These are phyloP conservation scores for Fomes fomentarius DNA, from an alignment of 1,284 basidiomycete species.

Conservation along the genomic window DNA sequence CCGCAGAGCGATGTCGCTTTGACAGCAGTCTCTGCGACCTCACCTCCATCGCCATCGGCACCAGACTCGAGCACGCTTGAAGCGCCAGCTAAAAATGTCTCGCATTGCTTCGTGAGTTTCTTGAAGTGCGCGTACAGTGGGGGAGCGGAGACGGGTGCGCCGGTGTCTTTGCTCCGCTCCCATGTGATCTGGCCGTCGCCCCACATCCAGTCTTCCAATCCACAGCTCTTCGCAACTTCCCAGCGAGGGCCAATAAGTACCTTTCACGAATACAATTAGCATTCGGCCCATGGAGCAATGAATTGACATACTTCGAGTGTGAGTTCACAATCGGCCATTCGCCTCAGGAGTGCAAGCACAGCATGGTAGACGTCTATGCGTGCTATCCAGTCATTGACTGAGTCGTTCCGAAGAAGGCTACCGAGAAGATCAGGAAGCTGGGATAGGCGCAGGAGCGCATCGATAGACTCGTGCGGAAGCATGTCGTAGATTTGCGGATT, in stretches of 20 bases:
- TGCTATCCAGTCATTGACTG: conserved; percentile 53
- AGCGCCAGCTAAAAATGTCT: conserved; percentile 52
- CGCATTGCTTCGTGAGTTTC: conserved; percentile 54
- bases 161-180: conserved; percentile 30
- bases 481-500: conserved; percentile 47
- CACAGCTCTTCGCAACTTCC: conserved; percentile 42
- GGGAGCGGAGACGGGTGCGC: conserved; percentile 35
- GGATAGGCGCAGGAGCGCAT: conserved; percentile 45
- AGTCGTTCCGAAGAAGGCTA: conserved; percentile 54
- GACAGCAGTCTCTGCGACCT: conserved; percentile 47
- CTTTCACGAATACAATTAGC: conserved; percentile 13
- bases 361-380: conserved; percentile 51
- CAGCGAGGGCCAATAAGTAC: conserved; percentile 45
- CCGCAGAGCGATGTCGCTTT: conserved; percentile 52
- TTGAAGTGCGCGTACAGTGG: conserved; percentile 55
- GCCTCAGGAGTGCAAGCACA: conserved; percentile 48
- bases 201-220: conserved; percentile 54
- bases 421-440: conserved; percentile 50
- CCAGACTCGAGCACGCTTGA: conserved; percentile 39
- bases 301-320: conserved; percentile 38
- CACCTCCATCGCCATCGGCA: conserved; percentile 38
- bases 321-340: conserved; percentile 55
- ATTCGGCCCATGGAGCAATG: neutral
- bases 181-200: conserved; percentile 44
- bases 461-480: conserved; percentile 49